phyloP scores from a whole-genome alignment of 2,329 filamentous ascomycete genomes.

The Fusarium nisikadoi region DNA sequence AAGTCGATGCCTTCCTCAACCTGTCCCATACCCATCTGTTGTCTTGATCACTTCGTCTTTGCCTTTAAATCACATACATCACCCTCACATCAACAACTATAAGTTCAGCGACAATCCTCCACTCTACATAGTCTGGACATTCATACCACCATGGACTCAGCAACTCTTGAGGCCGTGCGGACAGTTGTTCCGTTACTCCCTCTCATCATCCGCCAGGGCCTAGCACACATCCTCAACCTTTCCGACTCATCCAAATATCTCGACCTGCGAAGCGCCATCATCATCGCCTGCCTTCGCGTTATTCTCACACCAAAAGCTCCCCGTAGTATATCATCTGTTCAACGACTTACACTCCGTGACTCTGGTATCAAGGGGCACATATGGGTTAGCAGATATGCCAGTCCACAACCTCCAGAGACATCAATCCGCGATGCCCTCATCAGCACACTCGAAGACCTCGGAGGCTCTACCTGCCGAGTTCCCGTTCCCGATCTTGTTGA shows the following conservation, averaged over 20 bases:
- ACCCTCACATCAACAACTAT: slow-evolving; percentile 4
- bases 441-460: slow-evolving; percentile 58
- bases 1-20: neutral
- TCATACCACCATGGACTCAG: slow-evolving; percentile 15
- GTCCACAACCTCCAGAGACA: slow-evolving; percentile 68
- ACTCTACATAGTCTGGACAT: neutral
- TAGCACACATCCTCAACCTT: slow-evolving; percentile 72
- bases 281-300: slow-evolving; percentile 76
- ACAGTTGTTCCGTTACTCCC: slow-evolving; percentile 67
- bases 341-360: slow-evolving; percentile 71
- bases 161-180: slow-evolving; percentile 33
- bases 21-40: neutral
- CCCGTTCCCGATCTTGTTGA: slow-evolving; percentile 63
- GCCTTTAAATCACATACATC: slow-evolving; percentile 20
- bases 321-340: slow-evolving; percentile 67
- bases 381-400: slow-evolving; percentile 80
- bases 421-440: slow-evolving; percentile 68
- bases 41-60: neutral
- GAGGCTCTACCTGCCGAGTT: slow-evolving; percentile 21
- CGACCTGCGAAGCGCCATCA: slow-evolving; percentile 79
- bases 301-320: slow-evolving; percentile 62
- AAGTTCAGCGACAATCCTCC: neutral
- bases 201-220: slow-evolving; percentile 68
- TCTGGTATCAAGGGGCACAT: slow-evolving; percentile 79
- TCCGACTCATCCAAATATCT: slow-evolving; percentile 80